Evolutionary conservation across 169 alveolate species (phyloP), one percentile per base, ranked within the genome.

Genomic region (Plasmodium chabaudi): DNA sequence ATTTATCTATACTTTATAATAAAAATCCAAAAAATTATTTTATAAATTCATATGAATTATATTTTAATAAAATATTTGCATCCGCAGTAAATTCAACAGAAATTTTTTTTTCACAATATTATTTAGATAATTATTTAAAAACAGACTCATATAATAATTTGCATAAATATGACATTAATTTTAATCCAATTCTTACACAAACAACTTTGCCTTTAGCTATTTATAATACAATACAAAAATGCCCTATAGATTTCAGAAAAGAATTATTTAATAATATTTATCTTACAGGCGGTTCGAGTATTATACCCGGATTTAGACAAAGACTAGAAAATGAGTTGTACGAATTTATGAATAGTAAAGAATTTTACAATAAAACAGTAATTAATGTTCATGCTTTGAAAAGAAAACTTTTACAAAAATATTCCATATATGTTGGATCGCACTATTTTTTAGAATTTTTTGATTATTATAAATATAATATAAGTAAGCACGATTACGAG

Each of bases 11-110:
- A 65, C 84, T 82, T 6, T 82, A 82, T 59, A 47, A 82, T 12
- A 55, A 7, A 67, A 47, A 57, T 67, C 90, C 90, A 1, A 25
- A 59, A 56, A 82, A 56, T 67, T 82, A 82, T 68, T 67, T 82
- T 34, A 71, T 82, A n/a, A 82, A 17, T 15, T 56, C 90, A 0
- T 82, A 67, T 59, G 84, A 82, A 15, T 65, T 82, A 65, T 53
- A 46, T 55, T 67, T 82, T 67, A 82, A 82, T 56, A 67, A 65
- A 67, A 82, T 82, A 65, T 82, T 57, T 69, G 67, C 61, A 19
- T 82, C 90, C 7, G 90, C 90, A 9, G 90, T 82, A 9, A 56
- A 67, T 57, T 65, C 90, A 42, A 82, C 90, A 12, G 90, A 82
- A 82, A 82, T 82, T 55, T 82, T 82, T 46, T 82, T 82, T 42